Conservation (phyloP, 345 rosid species). For the Euphorbia tirucalli region DNA sequence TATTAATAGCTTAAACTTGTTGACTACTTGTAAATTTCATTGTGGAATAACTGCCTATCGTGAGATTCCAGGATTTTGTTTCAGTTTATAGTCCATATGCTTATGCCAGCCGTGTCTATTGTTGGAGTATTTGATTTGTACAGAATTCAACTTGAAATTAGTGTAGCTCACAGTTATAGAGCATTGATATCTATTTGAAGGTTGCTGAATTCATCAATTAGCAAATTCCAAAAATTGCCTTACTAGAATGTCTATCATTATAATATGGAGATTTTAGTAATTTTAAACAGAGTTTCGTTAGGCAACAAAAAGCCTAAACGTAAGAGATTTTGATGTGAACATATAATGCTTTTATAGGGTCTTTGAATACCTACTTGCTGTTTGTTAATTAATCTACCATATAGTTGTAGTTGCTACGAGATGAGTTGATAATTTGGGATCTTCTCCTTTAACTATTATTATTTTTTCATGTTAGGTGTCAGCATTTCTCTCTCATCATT, state of each 20-base stretch:
- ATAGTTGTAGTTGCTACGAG: neutral
- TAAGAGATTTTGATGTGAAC: neutral
- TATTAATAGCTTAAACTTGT: neutral
- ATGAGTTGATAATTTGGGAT: constrained; percentile 9
- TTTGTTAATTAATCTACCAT: neutral
- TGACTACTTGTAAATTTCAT: neutral
- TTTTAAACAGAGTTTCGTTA: neutral
- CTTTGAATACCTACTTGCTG: neutral
- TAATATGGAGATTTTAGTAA: neutral
- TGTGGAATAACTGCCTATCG: neutral
- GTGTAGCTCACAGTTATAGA: neutral
- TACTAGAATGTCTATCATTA: neutral
- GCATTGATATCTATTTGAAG: neutral
- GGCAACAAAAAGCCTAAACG: neutral
- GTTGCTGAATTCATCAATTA: neutral
- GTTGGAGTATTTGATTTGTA: neutral
- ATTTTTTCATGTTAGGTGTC: constrained; percentile 58
- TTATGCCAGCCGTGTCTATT: neutral
- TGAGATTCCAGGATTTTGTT: neutral
- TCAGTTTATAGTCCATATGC: neutral
- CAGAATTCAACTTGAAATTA: neutral
- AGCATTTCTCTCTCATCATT: constrained; percentile 84
- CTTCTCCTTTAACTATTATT: neutral
- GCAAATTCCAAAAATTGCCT: neutral
- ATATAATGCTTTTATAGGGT: neutral